Evolutionary conservation across 495 filamentous ascomycete species (phyloP).

Genomic region (Penicillium psychrofluorescens): DNA sequence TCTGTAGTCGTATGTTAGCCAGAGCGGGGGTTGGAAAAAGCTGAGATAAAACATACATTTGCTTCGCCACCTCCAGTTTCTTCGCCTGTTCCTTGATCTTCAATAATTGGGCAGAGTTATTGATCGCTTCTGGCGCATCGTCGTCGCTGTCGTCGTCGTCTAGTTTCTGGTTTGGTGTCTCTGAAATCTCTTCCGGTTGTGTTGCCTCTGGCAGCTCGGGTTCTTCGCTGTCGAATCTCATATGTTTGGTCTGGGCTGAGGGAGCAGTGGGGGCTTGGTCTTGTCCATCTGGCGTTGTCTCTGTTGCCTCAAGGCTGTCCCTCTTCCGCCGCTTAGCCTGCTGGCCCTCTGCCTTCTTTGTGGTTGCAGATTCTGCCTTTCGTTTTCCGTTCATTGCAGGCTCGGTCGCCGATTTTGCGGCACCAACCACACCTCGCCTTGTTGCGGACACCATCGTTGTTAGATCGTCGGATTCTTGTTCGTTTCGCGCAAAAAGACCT

Average conservation of each 20-base stretch:
- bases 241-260: slow-evolving; percentile 23
- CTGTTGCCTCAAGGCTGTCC: slow-evolving; percentile 15
- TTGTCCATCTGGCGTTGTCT: slow-evolving; percentile 11
- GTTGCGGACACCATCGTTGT: slow-evolving; percentile 35
- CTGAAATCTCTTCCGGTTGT: slow-evolving; percentile 13
- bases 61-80: slow-evolving; percentile 27
- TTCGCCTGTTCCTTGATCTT: slow-evolving; percentile 35
- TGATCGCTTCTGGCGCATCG: slow-evolving; percentile 46
- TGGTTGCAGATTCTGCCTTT: slow-evolving; percentile 18
- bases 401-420: slow-evolving; percentile 1
- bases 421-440: slow-evolving; percentile 16
- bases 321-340: slow-evolving; percentile 35
- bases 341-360: slow-evolving; percentile 17
- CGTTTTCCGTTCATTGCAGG: slow-evolving; percentile 24
- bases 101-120: slow-evolving; percentile 35
- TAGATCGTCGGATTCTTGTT: slow-evolving; percentile 12
- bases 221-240: slow-evolving; percentile 41
- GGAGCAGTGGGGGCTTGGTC: slow-evolving; percentile 7
- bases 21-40: neutral
- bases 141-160: slow-evolving; percentile 31
- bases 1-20: slow-evolving; percentile 21
- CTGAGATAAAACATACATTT: slow-evolving; percentile 23
- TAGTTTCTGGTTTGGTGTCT: slow-evolving; percentile 12
- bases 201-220: slow-evolving; percentile 21
- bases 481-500: slow-evolving; percentile 30